Evolutionary conservation across 164 flowering plant genomes (phyloP), one percentile per base, ranked within the genome.

Genomic region (Magnolia changhungtana): DNA sequence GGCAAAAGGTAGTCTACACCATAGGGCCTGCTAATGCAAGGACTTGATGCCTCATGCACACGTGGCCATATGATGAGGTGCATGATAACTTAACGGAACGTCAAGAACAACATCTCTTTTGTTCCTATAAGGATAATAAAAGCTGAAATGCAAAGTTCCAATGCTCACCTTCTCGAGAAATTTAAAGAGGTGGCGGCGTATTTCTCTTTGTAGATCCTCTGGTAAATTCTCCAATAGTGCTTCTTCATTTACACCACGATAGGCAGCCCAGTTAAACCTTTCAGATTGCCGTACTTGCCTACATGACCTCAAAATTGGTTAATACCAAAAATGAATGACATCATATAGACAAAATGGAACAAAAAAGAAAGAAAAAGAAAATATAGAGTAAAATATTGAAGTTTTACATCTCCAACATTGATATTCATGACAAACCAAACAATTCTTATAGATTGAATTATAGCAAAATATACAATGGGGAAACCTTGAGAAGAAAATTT

Each of bases 121-220:
- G 29, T 31, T 67, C 8, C 49, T 9, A 18, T 7, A 6, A 75
- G 31, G 63, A 73, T 19, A 37, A 37, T 37, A 37, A 8, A 55
- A 55, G 13, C 18, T 55, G 61, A 16, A 55, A 8, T 0, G 0
- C 45, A 8, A 55, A 55, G 61, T 24, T 27, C n/a, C 16, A 68
- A 61, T 29, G 72, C 86, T 82, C 75, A 94, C 98, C 72, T 90
- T 88, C 75, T 89, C 83, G 67, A 92, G 78, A 86, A 94, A 90
- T 70, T 83, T 89, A 82, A 88, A 90, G 77, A 91, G 93, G 78
- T 92, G 98, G 24, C 88, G 89, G 66, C 96, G 84, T 79, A 91
- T 91, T n/a, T 94, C 91, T 82, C 89, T 89, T 80, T 91, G 98
- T 59, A 94, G 88, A 76, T 94, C 95, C 78, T 94, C 98, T 9